Evolutionary conservation across 768 basidiomycete species (phyloP), one percentile per base, ranked within the genome.

Genomic region (Boletales sp.): DNA sequence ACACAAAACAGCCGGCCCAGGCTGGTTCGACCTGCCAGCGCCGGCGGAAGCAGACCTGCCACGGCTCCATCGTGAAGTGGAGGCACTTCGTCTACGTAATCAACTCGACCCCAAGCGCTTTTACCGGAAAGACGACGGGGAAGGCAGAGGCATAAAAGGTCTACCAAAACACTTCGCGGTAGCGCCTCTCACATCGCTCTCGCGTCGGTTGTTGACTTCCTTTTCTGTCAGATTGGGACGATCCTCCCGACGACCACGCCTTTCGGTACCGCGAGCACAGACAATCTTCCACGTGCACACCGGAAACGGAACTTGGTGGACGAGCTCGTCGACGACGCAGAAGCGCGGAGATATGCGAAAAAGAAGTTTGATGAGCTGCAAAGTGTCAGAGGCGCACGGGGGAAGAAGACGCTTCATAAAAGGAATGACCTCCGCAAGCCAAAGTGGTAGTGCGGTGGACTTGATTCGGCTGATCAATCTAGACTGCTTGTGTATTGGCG

Each of bases 31-130:
- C 66, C 76, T 94, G 48, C 90, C 92, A 17, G 85, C 87, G 15
- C 91, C 92, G 18, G 68, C 80, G 13, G 87, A 88, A 58, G 82
- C 86, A 12, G 90, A 93, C 53, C 73, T 90, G 14, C 88, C 90
- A 33, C 78, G 82, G 34, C 68, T 94, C 36, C 71, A 92, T 59
- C 86, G 87, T 45, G 92, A 96, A 71, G 86, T 92, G 11, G 89
- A 94, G 64, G 87, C 94, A 0, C 73, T 94, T 49, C 85, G 91
- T 30, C 72, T 96, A 41, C 81, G 86, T 44, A 92, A 92, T 63
- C 86, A 91, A 50, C 78, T 96, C 17, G 94, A 96, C 60, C 92
- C 92, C 15, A 96, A 95, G 65, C 80, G 90, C 18, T 94, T 94
- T 71, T 90, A 94, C 70, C 75, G 83, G 54, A 93, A 90, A 66